Base-by-base conservation (phyloP, 2,329 filamentous ascomycete genomes). In the Rasamsonia emersonii region DNA sequence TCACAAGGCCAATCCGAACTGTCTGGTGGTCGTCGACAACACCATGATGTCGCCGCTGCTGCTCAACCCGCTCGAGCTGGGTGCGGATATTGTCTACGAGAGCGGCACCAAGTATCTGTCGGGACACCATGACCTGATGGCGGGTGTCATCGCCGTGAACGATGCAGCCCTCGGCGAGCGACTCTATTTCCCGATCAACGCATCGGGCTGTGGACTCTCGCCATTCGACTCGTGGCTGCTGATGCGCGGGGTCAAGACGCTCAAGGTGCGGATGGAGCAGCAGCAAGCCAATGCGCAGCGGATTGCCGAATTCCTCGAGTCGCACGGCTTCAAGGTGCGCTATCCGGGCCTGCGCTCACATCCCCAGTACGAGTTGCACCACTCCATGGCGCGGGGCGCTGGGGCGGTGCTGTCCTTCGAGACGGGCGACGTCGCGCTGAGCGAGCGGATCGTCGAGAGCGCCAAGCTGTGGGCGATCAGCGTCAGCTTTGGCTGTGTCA, bases 81-180 rank as follows among this genome's bases (percentile, higher is more conserved):
- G 93, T 36, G 88, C 89, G 10, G 91, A 98, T 51, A 82, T 98
- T 45, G 86, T 93, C 35, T 98, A 98, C 62, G 91, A 98, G 65
- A 93, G 84, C 16, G 91, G 91, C 35, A 98, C 91, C 15, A 98
- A 98, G 61, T 98, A 98, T 53, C 72, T 98, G 4, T 96, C 88
- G 1, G 91, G 91, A 18, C 91, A 98, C 59, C 91, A 98, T 68
- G 93, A 98, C 56, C 82, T 98, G 54, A 98, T 98, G 91, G 91
- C 91, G 7, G 91, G 93, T 41, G 86, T 98, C 18, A 82, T 98
- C 44, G 91, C 88, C 14, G 77, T 88, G 58, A 96, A 96, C 56
- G 81, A 93, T 52, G 59, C 76, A 4, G 66, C 75, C 3, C 67
- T 98, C 17, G 88, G 82, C 28, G 86, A 98, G 50, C 85, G 82